A percentile compares a stretch with the other conserved stretches of the same genome.
Conservation (phyloP, 169 alveolate species). For the Babesia gibsoni region DNA sequence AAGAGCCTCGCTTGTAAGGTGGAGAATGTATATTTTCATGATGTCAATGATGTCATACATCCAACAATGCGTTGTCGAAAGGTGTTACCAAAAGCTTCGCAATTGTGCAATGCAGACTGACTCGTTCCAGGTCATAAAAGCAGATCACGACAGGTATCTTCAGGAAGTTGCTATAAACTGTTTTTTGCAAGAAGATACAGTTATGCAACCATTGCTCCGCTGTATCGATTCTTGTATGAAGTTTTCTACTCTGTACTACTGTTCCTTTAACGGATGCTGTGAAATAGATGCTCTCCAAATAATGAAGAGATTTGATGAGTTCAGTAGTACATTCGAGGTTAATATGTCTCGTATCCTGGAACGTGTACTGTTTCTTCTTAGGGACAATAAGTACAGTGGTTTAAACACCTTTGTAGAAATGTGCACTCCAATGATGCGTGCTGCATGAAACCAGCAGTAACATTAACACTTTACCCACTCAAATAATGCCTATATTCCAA, state of each 20-base stretch:
- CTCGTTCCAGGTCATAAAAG: slow-evolving; percentile 19
- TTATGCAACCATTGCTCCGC: slow-evolving; percentile 7
- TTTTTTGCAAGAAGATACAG: slow-evolving; percentile 4
- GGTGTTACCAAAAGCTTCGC: slow-evolving; percentile 2
- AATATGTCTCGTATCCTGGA: neutral
- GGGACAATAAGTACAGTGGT: neutral
- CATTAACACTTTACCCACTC: no score
- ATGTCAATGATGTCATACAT: slow-evolving; percentile 1
- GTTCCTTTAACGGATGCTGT: slow-evolving; percentile 17
- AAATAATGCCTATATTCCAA: no score
- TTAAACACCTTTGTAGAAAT: neutral
- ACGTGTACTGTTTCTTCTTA: slow-evolving; percentile 6
- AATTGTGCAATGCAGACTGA: neutral
- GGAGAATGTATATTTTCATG: slow-evolving; percentile 10
- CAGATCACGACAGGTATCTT: slow-evolving; percentile 33
- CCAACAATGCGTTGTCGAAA: slow-evolving; percentile 27
- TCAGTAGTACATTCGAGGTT: neutral
- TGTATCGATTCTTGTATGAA: slow-evolving; percentile 10
- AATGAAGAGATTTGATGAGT: neutral
- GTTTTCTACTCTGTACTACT: slow-evolving; percentile 21
- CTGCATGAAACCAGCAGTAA: no score
- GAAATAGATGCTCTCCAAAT: neutral
- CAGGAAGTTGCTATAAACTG: slow-evolving; percentile 9
- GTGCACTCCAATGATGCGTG: neutral
- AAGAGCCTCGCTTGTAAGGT: slow-evolving; percentile 3